Base-by-base conservation (phyloP, 805 yeast genomes). In the Nakazawaea populi region DNA sequence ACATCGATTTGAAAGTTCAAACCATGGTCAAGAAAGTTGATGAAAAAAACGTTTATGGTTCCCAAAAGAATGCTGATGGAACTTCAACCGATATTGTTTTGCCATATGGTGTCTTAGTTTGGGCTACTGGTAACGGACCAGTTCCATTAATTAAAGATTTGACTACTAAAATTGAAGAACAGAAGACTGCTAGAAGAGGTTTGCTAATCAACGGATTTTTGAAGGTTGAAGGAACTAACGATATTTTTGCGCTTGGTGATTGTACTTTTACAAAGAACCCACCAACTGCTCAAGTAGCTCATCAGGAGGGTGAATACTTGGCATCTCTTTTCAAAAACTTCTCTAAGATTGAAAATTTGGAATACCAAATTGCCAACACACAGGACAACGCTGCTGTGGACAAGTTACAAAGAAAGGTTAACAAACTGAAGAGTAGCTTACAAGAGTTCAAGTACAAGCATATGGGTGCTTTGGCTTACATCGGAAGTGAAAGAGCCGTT, bases 121-220 rank as follows among this genome's bases (percentile, higher is more conserved):
- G 98, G 98, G 97, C 97, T 53, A 91, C 97, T 55, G 98, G 98
- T 73, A 90, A 91, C 69, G 90, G 91, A 51, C 90, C 89, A 58
- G 83, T 97, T 70, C 82, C 80, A 42, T 75, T 92, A 46, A 78
- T 87, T 47, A 75, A 79, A 56, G 78, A 80, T 60, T 74, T 91
- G 62, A 80, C 87, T 68, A 62, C 77, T 45, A 77, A 79, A 68
- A 74, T 92, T 58, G 85, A 87, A 45, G 87, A 79, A 60, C 91
- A 87, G 72, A 83, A 82, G 70, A 83, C 85, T 64, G 90, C 96
- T 45, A 83, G 96, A 74, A 85, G 97, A 70, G 98, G 98, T 56
- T 76, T 91, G 62, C 75, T 89, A 56, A 84, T 91, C 53, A 85
- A 91, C 70, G 97, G 89, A 51, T 83, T 78, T 67, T 73, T 89